phyloP scores from a whole-genome alignment of 2,329 filamentous ascomycete species.

The Acrocalymma vagum region DNA sequence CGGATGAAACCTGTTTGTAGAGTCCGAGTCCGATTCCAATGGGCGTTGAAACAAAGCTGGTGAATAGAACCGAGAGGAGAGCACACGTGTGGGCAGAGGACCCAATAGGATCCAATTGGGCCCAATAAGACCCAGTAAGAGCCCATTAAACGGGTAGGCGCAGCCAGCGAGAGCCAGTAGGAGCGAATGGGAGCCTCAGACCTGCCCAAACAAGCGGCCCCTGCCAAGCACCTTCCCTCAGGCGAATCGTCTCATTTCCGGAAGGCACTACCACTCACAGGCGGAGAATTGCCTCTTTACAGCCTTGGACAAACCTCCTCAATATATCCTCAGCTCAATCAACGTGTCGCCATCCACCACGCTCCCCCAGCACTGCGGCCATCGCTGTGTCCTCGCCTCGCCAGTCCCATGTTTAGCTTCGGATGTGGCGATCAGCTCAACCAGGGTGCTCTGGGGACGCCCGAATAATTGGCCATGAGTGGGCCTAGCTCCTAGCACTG shows the following conservation, averaged over 20 bases:
- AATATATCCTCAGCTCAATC: conserved; percentile 39
- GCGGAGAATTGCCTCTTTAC: conserved; percentile 21
- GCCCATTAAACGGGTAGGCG: too few species aligned
- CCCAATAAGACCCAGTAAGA: too few species aligned
- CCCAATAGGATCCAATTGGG: too few species aligned
- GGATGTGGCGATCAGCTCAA: too few species aligned
- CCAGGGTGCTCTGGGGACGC: too few species aligned
- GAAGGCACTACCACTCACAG: conserved; percentile 34
- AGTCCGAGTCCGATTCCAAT: too few species aligned
- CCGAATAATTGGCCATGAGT: too few species aligned
- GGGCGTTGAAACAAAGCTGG: too few species aligned
- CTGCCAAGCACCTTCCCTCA: conserved; percentile 28
- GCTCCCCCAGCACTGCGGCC: conserved; percentile 19
- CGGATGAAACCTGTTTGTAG: too few species aligned
- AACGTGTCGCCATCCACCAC: conserved; percentile 26
- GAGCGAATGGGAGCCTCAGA: conserved; percentile 14
- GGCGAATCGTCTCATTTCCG: conserved; percentile 21
- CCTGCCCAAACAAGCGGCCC: conserved; percentile 24
- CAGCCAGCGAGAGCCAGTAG: too few species aligned
- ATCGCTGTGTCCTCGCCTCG: background rate
- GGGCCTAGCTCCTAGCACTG: conserved; percentile 1
- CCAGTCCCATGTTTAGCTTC: background rate
- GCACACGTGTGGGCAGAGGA: conserved; percentile 29
- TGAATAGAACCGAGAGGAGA: conserved; percentile 19
- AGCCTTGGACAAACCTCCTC: too few species aligned